Conservation (phyloP, 192 early-diverging fungal genomes). For the Martensiomyces pterosporus region DNA sequence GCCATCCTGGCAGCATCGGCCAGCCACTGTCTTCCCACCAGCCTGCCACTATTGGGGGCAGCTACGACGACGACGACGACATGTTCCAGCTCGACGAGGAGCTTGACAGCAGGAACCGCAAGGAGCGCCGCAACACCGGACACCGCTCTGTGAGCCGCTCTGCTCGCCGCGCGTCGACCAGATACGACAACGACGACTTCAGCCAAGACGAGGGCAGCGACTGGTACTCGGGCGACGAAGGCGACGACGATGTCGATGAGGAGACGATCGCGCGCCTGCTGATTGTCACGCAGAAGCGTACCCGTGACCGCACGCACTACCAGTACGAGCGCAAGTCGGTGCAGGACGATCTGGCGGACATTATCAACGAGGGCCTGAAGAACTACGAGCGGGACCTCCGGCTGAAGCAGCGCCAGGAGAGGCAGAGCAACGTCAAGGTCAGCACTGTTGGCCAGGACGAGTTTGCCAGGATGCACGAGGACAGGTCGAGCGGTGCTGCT, state of each 20-base stretch:
- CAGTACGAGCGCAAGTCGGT: constrained; percentile 74
- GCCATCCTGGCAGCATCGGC: neutral
- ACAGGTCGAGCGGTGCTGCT: neutral
- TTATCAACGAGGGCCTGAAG: constrained; percentile 95
- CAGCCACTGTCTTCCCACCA: constrained; percentile 5
- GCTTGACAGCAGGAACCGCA: constrained; percentile 51
- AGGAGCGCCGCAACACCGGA: constrained; percentile 22
- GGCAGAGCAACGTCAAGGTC: constrained; percentile 55
- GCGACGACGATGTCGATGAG: constrained; percentile 85
- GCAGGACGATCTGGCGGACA: constrained; percentile 81
- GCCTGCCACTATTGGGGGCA: neutral
- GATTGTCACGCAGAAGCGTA: constrained; percentile 84
- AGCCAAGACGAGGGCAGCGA: constrained; percentile 56
- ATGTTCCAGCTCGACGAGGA: constrained; percentile 81
- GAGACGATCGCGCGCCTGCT: constrained; percentile 82
- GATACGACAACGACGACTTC: constrained; percentile 32
- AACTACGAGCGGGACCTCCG: constrained; percentile 80
- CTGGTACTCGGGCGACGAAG: constrained; percentile 58
- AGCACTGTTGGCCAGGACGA: constrained; percentile 57
- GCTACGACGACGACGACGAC: constrained; percentile 60
- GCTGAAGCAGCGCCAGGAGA: constrained; percentile 45
- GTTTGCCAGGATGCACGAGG: constrained; percentile 54
- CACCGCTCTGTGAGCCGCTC: constrained; percentile 21
- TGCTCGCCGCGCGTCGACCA: constrained; percentile 25
- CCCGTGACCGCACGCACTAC: constrained; percentile 62